Percentiles rank a stretch among this genome's conserved stretches.
Conservation (phyloP, 2,329 filamentous ascomycete genomes). For the Neocatenulostroma microsporum region DNA sequence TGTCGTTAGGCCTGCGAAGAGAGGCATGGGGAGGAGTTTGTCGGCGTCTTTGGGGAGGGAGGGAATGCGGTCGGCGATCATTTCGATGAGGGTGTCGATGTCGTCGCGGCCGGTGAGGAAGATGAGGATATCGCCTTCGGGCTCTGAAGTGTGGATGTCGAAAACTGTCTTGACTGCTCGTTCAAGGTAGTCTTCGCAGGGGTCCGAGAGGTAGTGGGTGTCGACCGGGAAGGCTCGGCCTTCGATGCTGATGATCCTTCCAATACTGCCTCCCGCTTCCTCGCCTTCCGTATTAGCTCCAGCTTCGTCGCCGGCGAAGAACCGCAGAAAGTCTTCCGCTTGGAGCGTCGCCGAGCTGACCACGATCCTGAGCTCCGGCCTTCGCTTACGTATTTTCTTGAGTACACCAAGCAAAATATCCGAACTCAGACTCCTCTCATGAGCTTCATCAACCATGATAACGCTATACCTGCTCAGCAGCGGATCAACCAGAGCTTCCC, state of each 20-base stretch:
- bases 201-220: slow-evolving; percentile 67
- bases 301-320: slow-evolving; percentile 60
- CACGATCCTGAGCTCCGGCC: slow-evolving; percentile 76
- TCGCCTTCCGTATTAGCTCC: slow-evolving; percentile 23
- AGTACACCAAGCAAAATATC: slow-evolving; percentile 83
- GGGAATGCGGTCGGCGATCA: slow-evolving; percentile 63
- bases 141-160: slow-evolving; percentile 75
- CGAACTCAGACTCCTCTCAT: slow-evolving; percentile 86
- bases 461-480: slow-evolving; percentile 84
- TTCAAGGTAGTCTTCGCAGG: slow-evolving; percentile 80
- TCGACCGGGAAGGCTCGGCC: slow-evolving; percentile 86
- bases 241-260: slow-evolving; percentile 73
- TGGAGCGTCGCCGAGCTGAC: slow-evolving; percentile 91
- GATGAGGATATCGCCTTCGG: slow-evolving; percentile 77
- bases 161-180: slow-evolving; percentile 74
- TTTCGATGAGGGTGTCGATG: slow-evolving; percentile 74
- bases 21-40: slow-evolving; percentile 62
- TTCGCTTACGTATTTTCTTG: slow-evolving; percentile 77
- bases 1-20: slow-evolving; percentile 81
- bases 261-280: slow-evolving; percentile 33
- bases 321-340: slow-evolving; percentile 73
- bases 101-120: slow-evolving; percentile 92
- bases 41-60: slow-evolving; percentile 54
- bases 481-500: slow-evolving; percentile 89
- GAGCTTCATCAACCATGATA: slow-evolving; percentile 96